Evolutionary conservation across 106 monocot genomes (phyloP).

Genomic region (Platanthera zijinensis): DNA sequence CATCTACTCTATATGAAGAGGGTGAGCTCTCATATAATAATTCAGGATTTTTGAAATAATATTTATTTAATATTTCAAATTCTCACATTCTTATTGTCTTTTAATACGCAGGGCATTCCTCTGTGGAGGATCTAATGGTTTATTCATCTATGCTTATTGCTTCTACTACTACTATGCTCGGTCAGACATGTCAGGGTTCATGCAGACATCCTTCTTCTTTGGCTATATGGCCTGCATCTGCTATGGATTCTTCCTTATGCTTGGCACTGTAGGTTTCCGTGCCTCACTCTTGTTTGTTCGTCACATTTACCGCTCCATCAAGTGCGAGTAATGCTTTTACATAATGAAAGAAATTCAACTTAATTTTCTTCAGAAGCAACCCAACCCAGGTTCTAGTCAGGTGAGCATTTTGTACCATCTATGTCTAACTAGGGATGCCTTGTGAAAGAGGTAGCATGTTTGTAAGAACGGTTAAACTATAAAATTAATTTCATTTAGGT

Average conservation of each 20-base stretch:
- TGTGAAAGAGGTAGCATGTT: too few species aligned
- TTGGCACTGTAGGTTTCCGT: slow-evolving; percentile 52
- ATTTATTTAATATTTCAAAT: neutral
- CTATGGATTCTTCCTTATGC: slow-evolving; percentile 64
- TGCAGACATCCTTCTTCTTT: slow-evolving; percentile 69
- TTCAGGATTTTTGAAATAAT: neutral
- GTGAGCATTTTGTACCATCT: neutral
- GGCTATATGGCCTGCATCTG: slow-evolving; percentile 54
- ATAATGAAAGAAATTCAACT: too few species aligned
- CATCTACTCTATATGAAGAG: too few species aligned
- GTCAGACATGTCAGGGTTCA: slow-evolving; percentile 59
- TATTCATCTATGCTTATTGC: slow-evolving; percentile 58
- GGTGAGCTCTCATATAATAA: neutral
- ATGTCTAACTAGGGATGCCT: too few species aligned
- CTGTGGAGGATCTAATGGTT: slow-evolving; percentile 56
- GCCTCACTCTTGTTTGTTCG: slow-evolving; percentile 55
- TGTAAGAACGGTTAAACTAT: too few species aligned
- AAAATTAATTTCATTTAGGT: too few species aligned
- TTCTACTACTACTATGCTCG: slow-evolving; percentile 54
- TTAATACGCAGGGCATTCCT: slow-evolving; percentile 38
- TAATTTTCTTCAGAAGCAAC: too few species aligned
- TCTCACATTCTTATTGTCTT: neutral
- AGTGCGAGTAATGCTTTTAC: slow-evolving; percentile 36
- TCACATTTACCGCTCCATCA: slow-evolving; percentile 62
- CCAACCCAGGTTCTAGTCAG: neutral